Evolutionary conservation across 768 basidiomycete genomes (phyloP).

Genomic region (Mrakia frigida): DNA sequence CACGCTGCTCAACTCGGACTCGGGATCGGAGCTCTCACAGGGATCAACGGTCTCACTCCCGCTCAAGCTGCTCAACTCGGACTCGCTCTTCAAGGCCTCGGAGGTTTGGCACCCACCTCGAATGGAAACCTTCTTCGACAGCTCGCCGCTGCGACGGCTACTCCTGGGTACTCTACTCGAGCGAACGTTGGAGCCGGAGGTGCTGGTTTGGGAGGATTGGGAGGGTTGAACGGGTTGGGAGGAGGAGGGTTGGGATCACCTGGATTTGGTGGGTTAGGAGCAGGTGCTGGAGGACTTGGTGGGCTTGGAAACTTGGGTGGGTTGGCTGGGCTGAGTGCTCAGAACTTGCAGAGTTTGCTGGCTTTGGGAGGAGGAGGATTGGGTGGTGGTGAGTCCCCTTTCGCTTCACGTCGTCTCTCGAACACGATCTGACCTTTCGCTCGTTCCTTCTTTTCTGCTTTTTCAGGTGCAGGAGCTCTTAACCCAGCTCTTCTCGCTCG

Average conservation of each 20-base stretch:
- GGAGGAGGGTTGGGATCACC: background rate
- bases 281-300: background rate
- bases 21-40: conserved; percentile 31
- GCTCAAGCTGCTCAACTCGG: conserved; percentile 33
- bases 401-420: background rate
- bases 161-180: background rate
- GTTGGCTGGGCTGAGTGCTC: conserved; percentile 16
- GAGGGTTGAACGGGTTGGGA: conserved; percentile 14
- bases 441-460: background rate
- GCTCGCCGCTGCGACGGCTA: conserved; percentile 11
- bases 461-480: conserved; percentile 8
- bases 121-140: conserved; percentile 18
- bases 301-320: conserved; percentile 4
- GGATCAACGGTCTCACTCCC: conserved; percentile 32
- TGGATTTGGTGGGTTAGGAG: background rate
- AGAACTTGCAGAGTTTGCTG: conserved; percentile 25
- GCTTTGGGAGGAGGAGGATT: conserved; percentile 9
- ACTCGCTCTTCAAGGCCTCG: conserved; percentile 31
- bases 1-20: conserved; percentile 35
- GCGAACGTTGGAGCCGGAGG: background rate
- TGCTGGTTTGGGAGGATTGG: background rate
- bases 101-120: conserved; percentile 12
- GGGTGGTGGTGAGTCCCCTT: background rate
- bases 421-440: background rate
- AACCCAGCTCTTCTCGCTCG: conserved; percentile 27